phyloP scores from a whole-genome alignment of 306 rosid species.

The Canavalia gladiata region DNA sequence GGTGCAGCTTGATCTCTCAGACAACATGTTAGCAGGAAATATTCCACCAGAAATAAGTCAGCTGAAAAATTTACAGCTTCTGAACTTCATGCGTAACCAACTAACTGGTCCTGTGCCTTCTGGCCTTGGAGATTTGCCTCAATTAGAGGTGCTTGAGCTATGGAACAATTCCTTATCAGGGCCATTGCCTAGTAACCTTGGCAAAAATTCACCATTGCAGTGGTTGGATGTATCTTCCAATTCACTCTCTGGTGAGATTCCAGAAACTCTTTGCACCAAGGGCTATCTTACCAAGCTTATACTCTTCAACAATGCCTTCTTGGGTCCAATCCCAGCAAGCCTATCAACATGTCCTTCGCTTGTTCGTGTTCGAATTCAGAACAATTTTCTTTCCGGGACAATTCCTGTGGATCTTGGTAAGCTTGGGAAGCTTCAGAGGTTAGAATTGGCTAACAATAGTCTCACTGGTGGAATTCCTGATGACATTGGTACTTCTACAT shows the following conservation, averaged over 20 bases:
- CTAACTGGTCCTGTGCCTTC: constrained; percentile 81
- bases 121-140: constrained; percentile 68
- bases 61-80: constrained; percentile 77
- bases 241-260: constrained; percentile 80
- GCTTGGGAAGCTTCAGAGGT: constrained; percentile 84
- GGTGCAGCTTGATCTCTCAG: constrained; percentile 77
- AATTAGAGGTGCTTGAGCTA: constrained; percentile 76
- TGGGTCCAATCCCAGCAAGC: constrained; percentile 77
- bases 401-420: constrained; percentile 85
- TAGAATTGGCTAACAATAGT: constrained; percentile 89
- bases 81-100: constrained; percentile 82
- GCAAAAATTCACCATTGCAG: constrained; percentile 73
- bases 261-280: constrained; percentile 68
- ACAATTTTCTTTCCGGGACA: constrained; percentile 76
- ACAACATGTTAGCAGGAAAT: constrained; percentile 75
- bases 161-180: constrained; percentile 95
- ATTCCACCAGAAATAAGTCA: constrained; percentile 72
- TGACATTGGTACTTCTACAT: constrained; percentile 75
- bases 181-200: constrained; percentile 75
- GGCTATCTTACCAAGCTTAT: constrained; percentile 96
- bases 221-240: constrained; percentile 96
- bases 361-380: constrained; percentile 87
- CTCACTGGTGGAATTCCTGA: constrained; percentile 83
- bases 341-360: constrained; percentile 75
- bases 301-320: constrained; percentile 85